These are phyloP conservation scores for Millerozyma miso DNA, from an alignment of 805 yeast species.

Conservation along the genomic window DNA sequence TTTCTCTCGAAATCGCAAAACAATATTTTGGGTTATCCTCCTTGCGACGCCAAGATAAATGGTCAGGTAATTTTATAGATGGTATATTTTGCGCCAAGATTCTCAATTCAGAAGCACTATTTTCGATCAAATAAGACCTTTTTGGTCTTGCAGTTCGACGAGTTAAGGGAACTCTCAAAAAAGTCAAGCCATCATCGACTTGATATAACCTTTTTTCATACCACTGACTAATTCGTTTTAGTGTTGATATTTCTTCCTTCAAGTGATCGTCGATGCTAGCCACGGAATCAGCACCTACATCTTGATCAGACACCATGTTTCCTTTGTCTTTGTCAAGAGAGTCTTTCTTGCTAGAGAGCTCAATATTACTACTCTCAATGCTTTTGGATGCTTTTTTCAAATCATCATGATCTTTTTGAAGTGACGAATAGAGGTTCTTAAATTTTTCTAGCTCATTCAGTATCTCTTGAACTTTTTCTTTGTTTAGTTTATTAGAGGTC, in stretches of 20 bases:
- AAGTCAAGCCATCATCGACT: slow-evolving; percentile 7
- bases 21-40: slow-evolving; percentile 15
- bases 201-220: slow-evolving; percentile 5
- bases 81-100: slow-evolving; percentile 9
- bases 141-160: slow-evolving; percentile 1
- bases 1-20: slow-evolving; percentile 15
- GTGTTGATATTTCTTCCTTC: slow-evolving; percentile 20
- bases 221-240: slow-evolving; percentile 17
- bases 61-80: slow-evolving; percentile 8
- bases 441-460: slow-evolving; percentile 11
- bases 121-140: not conserved
- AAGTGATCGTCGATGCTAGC: slow-evolving; percentile 17
- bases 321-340: not conserved
- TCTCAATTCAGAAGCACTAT: slow-evolving; percentile 5
- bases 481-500: slow-evolving; percentile 25
- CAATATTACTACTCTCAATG: not conserved
- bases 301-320: not conserved
- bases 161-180: slow-evolving; percentile 5
- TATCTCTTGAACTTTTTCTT: slow-evolving; percentile 18
- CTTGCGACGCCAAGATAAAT: slow-evolving; percentile 11
- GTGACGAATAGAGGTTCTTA: slow-evolving; percentile 3
- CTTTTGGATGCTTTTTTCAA: slow-evolving; percentile 17
- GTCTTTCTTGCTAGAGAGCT: not conserved
- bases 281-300: slow-evolving; percentile 3
- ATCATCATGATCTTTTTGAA: slow-evolving; percentile 6